A percentile compares a stretch with the other conserved stretches of the same genome.
Evolutionary conservation across 2,329 filamentous ascomycete genomes (phyloP).

Genomic region (Ceratocystis colombiana): DNA sequence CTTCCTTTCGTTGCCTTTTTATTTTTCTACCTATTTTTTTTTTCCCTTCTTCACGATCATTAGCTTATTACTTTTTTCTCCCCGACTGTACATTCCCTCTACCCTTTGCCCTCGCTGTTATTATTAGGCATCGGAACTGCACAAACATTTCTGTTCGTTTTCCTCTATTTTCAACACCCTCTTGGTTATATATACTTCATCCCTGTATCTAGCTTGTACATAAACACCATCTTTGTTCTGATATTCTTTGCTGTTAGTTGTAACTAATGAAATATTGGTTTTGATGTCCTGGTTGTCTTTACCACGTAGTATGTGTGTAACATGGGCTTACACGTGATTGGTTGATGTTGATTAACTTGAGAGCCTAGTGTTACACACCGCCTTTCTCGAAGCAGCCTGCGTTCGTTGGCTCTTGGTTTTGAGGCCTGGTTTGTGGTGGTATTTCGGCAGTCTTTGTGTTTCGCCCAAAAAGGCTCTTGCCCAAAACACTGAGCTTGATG

Average conservation of each 20-base stretch:
- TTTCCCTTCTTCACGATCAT: background rate
- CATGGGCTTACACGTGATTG: background rate
- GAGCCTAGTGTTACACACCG: background rate
- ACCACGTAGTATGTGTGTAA: background rate
- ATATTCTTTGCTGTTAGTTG: slow-evolving; percentile 2
- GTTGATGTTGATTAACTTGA: background rate
- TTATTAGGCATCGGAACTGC: background rate
- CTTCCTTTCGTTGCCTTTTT: background rate
- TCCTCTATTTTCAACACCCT: background rate
- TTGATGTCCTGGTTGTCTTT: background rate
- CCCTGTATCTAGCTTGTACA: slow-evolving; percentile 15
- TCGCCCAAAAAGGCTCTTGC: too few relatives aligned
- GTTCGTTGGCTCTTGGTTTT: too few relatives aligned
- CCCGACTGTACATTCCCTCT: background rate
- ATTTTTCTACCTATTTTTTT: background rate
- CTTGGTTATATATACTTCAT: background rate
- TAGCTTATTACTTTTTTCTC: background rate
- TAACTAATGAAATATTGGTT: slow-evolving; percentile 7
- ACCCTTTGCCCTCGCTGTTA: background rate
- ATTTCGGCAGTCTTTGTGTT: too few relatives aligned
- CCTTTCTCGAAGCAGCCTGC: background rate
- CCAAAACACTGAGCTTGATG: too few relatives aligned
- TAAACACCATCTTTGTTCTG: background rate
- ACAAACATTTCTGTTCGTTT: slow-evolving; percentile 11
- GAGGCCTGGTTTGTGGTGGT: too few relatives aligned